Evolutionary conservation across 768 basidiomycete species (phyloP).

Genomic region (Lentinula boryana): DNA sequence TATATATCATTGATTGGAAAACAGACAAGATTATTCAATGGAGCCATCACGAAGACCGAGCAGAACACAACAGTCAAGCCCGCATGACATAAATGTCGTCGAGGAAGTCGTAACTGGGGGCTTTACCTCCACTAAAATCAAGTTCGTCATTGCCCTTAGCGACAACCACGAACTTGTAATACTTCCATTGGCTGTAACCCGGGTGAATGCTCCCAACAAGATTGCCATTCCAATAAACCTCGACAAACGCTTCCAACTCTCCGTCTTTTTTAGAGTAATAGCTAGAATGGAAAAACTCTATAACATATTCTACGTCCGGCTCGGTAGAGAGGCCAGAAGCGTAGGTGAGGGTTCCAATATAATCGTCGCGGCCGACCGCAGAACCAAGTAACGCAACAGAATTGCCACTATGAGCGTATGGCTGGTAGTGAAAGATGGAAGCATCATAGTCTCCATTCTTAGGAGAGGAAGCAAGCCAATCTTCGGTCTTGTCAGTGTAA

Average conservation of each 20-base stretch:
- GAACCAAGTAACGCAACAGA: conserved; percentile 38
- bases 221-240: conserved; percentile 38
- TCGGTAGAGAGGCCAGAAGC: conserved; percentile 25
- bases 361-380: conserved; percentile 27
- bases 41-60: no score
- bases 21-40: no score
- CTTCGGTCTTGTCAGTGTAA: conserved; percentile 25
- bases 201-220: conserved; percentile 25
- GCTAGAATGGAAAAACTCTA: conserved; percentile 38
- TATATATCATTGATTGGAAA: no score
- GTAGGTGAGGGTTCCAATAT: conserved; percentile 32
- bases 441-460: conserved; percentile 35
- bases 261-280: conserved; percentile 18
- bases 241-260: conserved; percentile 29
- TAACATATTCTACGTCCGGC: conserved; percentile 29
- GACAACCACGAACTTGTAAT: conserved; percentile 27
- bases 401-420: conserved; percentile 34
- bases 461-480: conserved; percentile 35
- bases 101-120: conserved; percentile 45
- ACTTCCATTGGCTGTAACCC: conserved; percentile 32
- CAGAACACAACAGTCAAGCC: conserved; percentile 1
- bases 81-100: conserved; percentile 31
- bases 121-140: conserved; percentile 36
- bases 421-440: conserved; percentile 33
- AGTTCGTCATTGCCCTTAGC: conserved; percentile 32